Base-by-base conservation (phyloP, 306 rosid genomes). In the Astragalus glycyphyllos region DNA sequence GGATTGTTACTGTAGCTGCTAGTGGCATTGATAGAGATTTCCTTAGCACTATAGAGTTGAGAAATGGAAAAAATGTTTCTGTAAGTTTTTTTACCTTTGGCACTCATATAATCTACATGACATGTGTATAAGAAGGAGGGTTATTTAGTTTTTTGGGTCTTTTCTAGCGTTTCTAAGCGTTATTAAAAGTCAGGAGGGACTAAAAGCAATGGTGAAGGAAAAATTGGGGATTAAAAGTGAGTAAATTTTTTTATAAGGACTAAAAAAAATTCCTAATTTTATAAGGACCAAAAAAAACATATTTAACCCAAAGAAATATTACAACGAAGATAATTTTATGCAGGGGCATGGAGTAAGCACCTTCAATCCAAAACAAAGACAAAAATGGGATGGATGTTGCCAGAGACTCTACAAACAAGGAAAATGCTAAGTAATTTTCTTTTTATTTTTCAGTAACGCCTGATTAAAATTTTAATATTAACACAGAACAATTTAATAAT, bases 1-100 rank as follows among this genome's bases (percentile, higher is more conserved):
- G n/a, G n/a, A n/a, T n/a, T n/a, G n/a, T n/a, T n/a, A 94, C 98
- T 0, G 96, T 94, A n/a, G 96, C 86, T 12, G 98, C 98, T 14
- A 87, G 95, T 69, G 88, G 88, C 51, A 86, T 88, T 77, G 97
- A 90, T 70, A 87, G 96, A 85, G 67, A 63, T 60, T 90, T 94
- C 77, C 70, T 31, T 17, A 89, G 84, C 76, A 77, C 58, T 29
- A 68, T 94, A 41, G 77, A 75, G 72, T 72, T 94, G 81, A 97
- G 98, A 10, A 89, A 71, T 77, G 90, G 92, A 42, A 75, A 82
- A 68, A 83, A 76, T 77, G 35, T 90, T 79, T 66, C 80, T 2
- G 97, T 89, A 77, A 90, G 96, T 85, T n/a, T 16, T 10, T 17
- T 59, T 60, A 9, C 5, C 16, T 51, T 16, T 70, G 12, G 57